Conservation (phyloP, 805 yeast species). For the Cyberlindnera sargentensis region DNA sequence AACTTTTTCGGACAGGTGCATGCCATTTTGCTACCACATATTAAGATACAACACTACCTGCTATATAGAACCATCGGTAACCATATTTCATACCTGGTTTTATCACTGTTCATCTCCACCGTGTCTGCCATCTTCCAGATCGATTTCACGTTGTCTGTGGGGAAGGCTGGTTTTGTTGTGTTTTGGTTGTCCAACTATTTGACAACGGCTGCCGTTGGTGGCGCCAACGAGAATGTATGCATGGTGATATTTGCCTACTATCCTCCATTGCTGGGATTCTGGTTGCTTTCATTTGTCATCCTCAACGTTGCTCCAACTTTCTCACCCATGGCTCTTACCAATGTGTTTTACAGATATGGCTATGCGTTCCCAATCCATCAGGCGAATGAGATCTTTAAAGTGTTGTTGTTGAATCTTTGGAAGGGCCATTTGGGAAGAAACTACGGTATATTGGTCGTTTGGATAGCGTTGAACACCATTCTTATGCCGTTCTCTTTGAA, state of each 20-base stretch:
- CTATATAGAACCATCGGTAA: constrained; percentile 45
- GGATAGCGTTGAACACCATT: constrained; percentile 47
- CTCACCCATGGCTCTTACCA: constrained; percentile 52
- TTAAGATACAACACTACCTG: constrained; percentile 39
- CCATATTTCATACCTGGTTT: constrained; percentile 45
- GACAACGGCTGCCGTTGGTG: constrained; percentile 72
- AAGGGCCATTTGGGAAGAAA: constrained; percentile 54
- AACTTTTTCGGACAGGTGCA: constrained; percentile 51
- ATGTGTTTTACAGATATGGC: constrained; percentile 55
- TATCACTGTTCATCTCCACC: constrained; percentile 51
- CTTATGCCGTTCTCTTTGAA: constrained; percentile 39
- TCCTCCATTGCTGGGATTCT: constrained; percentile 65
- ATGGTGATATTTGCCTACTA: constrained; percentile 40
- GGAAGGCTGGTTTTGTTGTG: constrained; percentile 63
- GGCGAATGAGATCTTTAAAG: constrained; percentile 53
- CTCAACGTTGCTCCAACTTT: constrained; percentile 64
- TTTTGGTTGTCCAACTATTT: constrained; percentile 65
- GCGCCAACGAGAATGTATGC: constrained; percentile 61
- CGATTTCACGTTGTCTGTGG: constrained; percentile 50
- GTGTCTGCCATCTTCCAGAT: constrained; percentile 66
- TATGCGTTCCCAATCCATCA: constrained; percentile 66
- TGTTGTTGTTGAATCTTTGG: constrained; percentile 48
- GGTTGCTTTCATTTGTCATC: constrained; percentile 68
- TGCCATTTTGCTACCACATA: constrained; percentile 36
- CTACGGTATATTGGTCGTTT: constrained; percentile 50